Base-by-base conservation (phyloP, 768 basidiomycete species). In the Baorangia bicolor region DNA sequence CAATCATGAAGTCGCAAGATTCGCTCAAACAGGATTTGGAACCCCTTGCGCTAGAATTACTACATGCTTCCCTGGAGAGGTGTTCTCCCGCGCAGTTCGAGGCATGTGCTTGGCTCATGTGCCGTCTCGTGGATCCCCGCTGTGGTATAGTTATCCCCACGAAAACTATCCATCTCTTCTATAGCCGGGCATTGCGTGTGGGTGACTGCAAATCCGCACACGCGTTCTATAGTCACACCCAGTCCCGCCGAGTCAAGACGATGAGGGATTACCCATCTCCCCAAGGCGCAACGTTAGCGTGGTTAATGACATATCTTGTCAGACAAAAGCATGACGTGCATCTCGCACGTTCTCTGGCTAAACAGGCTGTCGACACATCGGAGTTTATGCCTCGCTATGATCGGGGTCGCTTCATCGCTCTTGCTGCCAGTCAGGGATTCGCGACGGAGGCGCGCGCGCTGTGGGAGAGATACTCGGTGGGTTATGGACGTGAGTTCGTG, bases 401-500 rank as follows among this genome's bases (percentile, higher is more conserved):
- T 56, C 80, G 84, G n/a, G 75, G 78, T 4, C 65, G 64, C 7
- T 79, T 88, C 57, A 79, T 90, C 53, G 61, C 74, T 0, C 57
- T 75, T 18, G 58, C 71, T 8, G 86, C 85, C 1, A 60, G 67
- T 25, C 65, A 70, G 23, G 84, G 86, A 9, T 78, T 82, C 43
- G 76, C 77, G 5, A 66, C 58, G 6, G 65, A 77, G 16, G 81
- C 86, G 21, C 75, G 84, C 20, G 60, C 64, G 9, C 75, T 90
- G 18, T 90, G 85, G 84, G 79, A 81, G 59, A 75, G 77, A 57
- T 85, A 81, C 64, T 69, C 80, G 1, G 63, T 58, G 38, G 81
- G 80, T 21, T 66, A 57, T 48, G 78, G 80, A 45, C 73, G 63
- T 20, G 60, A 65, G 16, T 49, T 73, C 3, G 75, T 88, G 28